phyloP scores from a whole-genome alignment of 768 basidiomycete species.

The Tubosaeta brunneosetosa region DNA sequence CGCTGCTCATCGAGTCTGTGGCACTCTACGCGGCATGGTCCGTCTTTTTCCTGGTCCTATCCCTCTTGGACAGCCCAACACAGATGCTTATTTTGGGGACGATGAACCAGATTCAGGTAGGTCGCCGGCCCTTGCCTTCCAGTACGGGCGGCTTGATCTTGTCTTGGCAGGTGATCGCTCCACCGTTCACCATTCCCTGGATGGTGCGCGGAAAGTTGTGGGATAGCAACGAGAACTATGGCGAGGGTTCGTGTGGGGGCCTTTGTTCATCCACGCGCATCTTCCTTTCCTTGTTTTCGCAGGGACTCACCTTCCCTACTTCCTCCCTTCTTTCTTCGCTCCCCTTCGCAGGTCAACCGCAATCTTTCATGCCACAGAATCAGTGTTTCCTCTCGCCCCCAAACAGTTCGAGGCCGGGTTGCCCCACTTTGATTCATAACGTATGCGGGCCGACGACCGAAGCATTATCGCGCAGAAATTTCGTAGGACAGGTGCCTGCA shows the following conservation, averaged over 20 bases:
- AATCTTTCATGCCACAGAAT: background rate
- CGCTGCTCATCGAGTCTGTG: conserved; percentile 24
- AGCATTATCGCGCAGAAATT: too few species aligned
- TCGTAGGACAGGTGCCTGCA: too few species aligned
- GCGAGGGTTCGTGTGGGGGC: too few species aligned
- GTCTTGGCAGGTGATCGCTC: conserved; percentile 19
- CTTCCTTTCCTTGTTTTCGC: too few species aligned
- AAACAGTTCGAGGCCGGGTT: too few species aligned
- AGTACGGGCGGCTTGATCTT: background rate
- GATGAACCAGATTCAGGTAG: conserved; percentile 21
- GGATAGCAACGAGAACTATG: background rate
- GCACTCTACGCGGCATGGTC: conserved; percentile 24
- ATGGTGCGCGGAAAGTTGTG: conserved; percentile 20
- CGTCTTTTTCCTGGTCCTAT: conserved; percentile 19
- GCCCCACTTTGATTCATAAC: too few species aligned
- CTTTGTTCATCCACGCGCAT: too few species aligned
- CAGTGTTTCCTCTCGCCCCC: background rate
- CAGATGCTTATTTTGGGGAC: conserved; percentile 22
- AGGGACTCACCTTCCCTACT: conserved; percentile 11
- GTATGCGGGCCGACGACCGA: too few species aligned
- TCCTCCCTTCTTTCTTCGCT: conserved; percentile 11
- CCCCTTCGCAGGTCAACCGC: conserved; percentile 6
- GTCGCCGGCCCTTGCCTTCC: background rate
- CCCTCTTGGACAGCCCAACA: conserved; percentile 8
- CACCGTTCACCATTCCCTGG: conserved; percentile 25